Evolutionary conservation across 805 yeast genomes (phyloP), one percentile per base, ranked within the genome.

Genomic region (Hermanozyma aechmeae): DNA sequence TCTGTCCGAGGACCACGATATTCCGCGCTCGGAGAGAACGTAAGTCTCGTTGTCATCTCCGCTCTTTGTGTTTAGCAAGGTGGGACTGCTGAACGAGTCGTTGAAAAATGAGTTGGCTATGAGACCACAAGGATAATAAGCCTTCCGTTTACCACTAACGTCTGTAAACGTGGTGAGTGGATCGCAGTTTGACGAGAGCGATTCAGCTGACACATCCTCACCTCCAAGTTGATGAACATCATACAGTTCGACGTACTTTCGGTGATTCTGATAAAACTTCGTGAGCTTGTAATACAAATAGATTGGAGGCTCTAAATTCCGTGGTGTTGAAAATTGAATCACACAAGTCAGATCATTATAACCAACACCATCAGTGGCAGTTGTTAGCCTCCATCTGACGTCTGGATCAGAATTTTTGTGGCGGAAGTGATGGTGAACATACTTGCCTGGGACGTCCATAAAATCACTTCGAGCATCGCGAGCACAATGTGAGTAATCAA

Each of bases 81-180:
- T 48, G 2, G 78, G 79, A 12, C 64, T 56, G 6, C 71, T 59
- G 47, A 83, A 78, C 3, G 96, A 74, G 49, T 89, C 98, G 54
- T 89, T 89, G 66, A 92, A 89, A 53, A 72, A 56, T 0, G 96
- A 84, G 57, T 89, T 89, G 29, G 97, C 95, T 39, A 89, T 85
- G 28, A 89, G 67, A 1, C 98, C 98, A 60, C 97, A 92, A 12
- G 98, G 98, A 51, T 89, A 89, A 37, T 68, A 48, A 11, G 65
- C 48, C 39, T 68, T 72, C 28, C 39, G 47, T n/a, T n/a, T n/a
- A n/a, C n/a, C n/a, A n/a, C n/a, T n/a, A n/a, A n/a, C n/a, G n/a
- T n/a, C n/a, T n/a, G n/a, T n/a, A n/a, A n/a, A n/a, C n/a, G n/a
- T n/a, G n/a, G n/a, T n/a, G 33, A 59, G 39, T 0, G 69, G 68